phyloP scores from a whole-genome alignment of 768 basidiomycete species.

The Xerocomellus intermedius region DNA sequence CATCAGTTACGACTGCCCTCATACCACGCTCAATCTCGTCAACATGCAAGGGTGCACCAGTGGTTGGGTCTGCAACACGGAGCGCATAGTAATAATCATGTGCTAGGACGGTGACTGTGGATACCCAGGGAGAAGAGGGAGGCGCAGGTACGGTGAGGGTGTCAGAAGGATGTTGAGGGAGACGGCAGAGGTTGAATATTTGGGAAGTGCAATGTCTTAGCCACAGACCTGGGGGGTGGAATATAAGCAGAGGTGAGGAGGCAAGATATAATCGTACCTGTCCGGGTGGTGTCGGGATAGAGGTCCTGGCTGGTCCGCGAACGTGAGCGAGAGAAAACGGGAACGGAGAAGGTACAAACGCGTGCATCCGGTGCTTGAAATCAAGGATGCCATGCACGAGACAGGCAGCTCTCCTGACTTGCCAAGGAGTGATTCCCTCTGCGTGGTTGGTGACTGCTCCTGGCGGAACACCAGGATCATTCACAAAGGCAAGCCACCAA shows the following conservation, averaged over 20 bases:
- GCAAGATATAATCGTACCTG: conserved; percentile 43
- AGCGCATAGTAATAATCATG: conserved; percentile 81
- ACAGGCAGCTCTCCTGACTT: conserved; percentile 83
- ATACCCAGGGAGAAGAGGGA: conserved; percentile 39
- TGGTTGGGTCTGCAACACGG: conserved; percentile 47
- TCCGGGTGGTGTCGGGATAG: conserved; percentile 67
- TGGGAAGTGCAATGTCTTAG: conserved; percentile 52
- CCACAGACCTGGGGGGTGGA: conserved; percentile 51
- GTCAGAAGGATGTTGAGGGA: conserved; percentile 70
- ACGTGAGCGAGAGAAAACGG: conserved; percentile 4
- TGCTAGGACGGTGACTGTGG: conserved; percentile 64
- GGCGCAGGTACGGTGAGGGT: conserved; percentile 45
- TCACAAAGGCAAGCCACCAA: conserved; percentile 89
- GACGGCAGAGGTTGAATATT: conserved; percentile 76
- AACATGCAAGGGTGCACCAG: conserved; percentile 32
- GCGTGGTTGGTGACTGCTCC: conserved; percentile 24
- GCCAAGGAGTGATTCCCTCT: conserved; percentile 69
- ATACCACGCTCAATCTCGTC: conserved; percentile 47
- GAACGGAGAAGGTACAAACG: conserved; percentile 43
- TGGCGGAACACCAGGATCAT: conserved; percentile 65
- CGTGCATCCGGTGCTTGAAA: conserved; percentile 64
- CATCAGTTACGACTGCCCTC: conserved; percentile 54
- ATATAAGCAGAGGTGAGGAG: background rate
- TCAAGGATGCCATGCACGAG: conserved; percentile 67
- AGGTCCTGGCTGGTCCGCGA: conserved; percentile 55